phyloP scores from a whole-genome alignment of 805 yeast species.

The Barnettozyma populi region DNA sequence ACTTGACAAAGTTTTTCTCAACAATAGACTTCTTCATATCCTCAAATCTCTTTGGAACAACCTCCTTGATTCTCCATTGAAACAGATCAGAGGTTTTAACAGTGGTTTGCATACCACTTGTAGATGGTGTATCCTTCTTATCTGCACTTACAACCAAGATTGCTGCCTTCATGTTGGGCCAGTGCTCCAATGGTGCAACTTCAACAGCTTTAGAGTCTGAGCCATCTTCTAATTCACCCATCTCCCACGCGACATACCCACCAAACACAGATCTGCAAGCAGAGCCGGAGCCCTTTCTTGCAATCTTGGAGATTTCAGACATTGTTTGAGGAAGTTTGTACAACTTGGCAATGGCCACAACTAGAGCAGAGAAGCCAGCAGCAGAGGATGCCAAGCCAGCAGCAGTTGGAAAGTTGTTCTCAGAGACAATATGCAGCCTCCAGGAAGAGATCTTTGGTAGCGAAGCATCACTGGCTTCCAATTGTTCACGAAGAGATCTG shows the following conservation, averaged over 20 bases:
- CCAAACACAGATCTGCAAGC: conserved; percentile 97
- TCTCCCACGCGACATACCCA: conserved; percentile 99
- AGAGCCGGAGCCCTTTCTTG: conserved; percentile 97
- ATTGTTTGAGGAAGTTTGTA: conserved; percentile 80
- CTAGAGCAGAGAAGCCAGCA: conserved; percentile 97
- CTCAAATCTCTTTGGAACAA: conserved; percentile 82
- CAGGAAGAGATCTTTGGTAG: conserved; percentile 59
- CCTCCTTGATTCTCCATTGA: conserved; percentile 66
- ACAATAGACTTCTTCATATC: conserved; percentile 76
- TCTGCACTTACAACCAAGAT: conserved; percentile 89
- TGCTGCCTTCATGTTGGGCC: conserved; percentile 93
- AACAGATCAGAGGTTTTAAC: conserved; percentile 86
- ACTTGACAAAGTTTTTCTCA: conserved; percentile 67
- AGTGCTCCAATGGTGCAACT: conserved; percentile 75
- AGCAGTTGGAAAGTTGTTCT: conserved; percentile 98
- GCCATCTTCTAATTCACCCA: conserved; percentile 79
- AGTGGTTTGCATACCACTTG: conserved; percentile 95
- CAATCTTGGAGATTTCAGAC: conserved; percentile 86
- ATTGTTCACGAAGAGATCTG: conserved; percentile 54
- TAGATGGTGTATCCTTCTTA: conserved; percentile 91
- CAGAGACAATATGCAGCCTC: conserved; percentile 78
- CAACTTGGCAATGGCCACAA: conserved; percentile 78
- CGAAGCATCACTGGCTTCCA: conserved; percentile 48
- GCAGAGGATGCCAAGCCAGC: conserved; percentile 98
- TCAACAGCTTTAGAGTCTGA: conserved; percentile 91